A percentile compares a stretch with the other conserved stretches of the same genome.
These are phyloP conservation scores for Hibiscus syriacus DNA, from an alignment of 345 rosid species.

Conservation along the genomic window DNA sequence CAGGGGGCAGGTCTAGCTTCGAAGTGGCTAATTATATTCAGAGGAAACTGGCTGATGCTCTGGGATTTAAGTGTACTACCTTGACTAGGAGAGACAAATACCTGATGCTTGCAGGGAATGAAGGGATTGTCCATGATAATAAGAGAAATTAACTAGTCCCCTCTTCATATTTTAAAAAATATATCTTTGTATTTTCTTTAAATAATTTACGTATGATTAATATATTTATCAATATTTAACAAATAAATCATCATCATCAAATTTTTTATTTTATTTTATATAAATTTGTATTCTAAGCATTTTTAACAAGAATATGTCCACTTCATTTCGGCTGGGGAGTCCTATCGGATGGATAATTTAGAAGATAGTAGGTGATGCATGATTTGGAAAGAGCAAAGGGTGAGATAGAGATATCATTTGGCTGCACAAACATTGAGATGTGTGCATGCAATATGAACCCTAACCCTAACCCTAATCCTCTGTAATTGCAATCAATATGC, in stretches of 20 bases:
- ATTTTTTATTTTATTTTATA: too few relatives aligned
- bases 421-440: background rate
- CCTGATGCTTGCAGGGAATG: conserved; percentile 72
- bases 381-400: background rate
- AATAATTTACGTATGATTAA: too few relatives aligned
- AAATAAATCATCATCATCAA: too few relatives aligned
- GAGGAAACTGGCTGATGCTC: conserved; percentile 68
- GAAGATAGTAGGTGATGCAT: too few relatives aligned
- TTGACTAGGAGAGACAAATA: conserved; percentile 88
- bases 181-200: too few relatives aligned
- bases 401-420: background rate
- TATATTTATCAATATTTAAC: too few relatives aligned
- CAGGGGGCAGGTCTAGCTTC: conserved; percentile 67
- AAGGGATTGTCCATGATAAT: conserved; percentile 28
- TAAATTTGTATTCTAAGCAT: too few relatives aligned
- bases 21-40: conserved; percentile 94
- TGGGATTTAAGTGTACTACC: conserved; percentile 91
- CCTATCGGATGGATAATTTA: too few relatives aligned
- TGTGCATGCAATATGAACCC: background rate
- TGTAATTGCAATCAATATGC: background rate
- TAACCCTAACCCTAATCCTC: background rate
- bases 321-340: too few relatives aligned
- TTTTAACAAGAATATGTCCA: too few relatives aligned
- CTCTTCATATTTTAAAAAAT: too few relatives aligned
- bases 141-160: background rate